Evolutionary conservation across 1,284 basidiomycete species (phyloP).

Genomic region (Bondarzewia mesenterica): DNA sequence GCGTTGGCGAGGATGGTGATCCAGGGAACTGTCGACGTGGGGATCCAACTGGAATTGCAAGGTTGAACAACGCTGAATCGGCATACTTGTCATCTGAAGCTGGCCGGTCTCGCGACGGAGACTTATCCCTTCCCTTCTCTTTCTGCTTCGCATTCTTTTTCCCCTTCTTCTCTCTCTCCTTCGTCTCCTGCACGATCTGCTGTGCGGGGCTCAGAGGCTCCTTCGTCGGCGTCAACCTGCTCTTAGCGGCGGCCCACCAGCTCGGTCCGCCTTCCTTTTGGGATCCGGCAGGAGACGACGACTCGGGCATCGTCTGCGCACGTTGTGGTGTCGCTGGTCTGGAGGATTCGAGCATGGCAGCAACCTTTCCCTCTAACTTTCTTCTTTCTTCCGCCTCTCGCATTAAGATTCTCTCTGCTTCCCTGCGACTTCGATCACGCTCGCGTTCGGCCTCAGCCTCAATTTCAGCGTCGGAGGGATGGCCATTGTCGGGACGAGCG

Average conservation of each 20-base stretch:
- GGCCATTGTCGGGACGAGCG: conserved; percentile 31
- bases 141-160: conserved; percentile 30
- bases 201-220: conserved; percentile 72
- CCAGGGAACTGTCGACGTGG: conserved; percentile 33
- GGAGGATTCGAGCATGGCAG: conserved; percentile 55
- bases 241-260: conserved; percentile 69
- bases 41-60: conserved; percentile 23
- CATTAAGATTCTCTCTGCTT: conserved; percentile 68
- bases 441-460: conserved; percentile 72
- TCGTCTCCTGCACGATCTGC: conserved; percentile 65
- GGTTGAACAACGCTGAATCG: conserved; percentile 50
- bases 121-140: conserved; percentile 27
- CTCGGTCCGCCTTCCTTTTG: conserved; percentile 43
- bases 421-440: conserved; percentile 60
- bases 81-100: conserved; percentile 40
- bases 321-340: conserved; percentile 38
- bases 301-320: conserved; percentile 44
- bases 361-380: conserved; percentile 61
- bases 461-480: conserved; percentile 66
- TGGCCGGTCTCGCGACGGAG: conserved; percentile 43
- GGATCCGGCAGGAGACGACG: conserved; percentile 53
- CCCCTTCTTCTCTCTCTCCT: conserved; percentile 52
- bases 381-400: conserved; percentile 61
- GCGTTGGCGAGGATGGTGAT: conserved; percentile 49
- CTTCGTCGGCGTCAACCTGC: conserved; percentile 69